Base-by-base conservation (phyloP, 176 grass and related monocot genomes). In the Ensete glaucum region DNA sequence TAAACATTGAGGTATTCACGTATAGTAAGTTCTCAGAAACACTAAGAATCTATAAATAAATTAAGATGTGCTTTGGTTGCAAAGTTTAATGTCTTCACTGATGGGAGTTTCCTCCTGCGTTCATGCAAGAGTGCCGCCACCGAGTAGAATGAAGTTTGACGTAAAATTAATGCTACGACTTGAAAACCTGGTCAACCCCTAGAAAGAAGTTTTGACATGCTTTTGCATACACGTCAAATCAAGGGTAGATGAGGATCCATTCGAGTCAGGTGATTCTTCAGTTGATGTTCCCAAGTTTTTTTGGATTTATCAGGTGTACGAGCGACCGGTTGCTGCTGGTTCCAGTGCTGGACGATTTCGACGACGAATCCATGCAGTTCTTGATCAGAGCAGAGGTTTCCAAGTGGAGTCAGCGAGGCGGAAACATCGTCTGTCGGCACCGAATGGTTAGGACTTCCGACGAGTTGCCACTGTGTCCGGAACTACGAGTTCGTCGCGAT, bases 311-410 rank as follows among this genome's bases (percentile, higher is more conserved):
- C 62, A 97, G 93, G 90, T 97, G 63, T 97, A 90, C 29, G 87
- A 97, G 85, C 89, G 89, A 73, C 93, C 93, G 84, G 52, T 73
- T 97, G 80, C 85, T 97, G 75, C 85, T 97, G 75, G 79, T 97
- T 60, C 93, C 93, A 85, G 93, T 97, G 71, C 74, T 97, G 58
- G 93, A 97, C 79, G 93, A 97, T 83, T 97, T 90, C 0, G 90
- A 97, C 81, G 90, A 97, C 58, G 80, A 88, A 82, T 64, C 63
- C 9, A 86, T 89, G 67, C 85, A 87, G 78, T 83, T 88, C 64
- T 82, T 97, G 21, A 97, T 97, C 81, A 90, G 74, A 62, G 90
- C 83, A 53, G 93, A 97, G 84, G 90, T 93, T 13, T 82, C 67
- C 79, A 93, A 93, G 75, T 93, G 90, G 90, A 97, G 11, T 77